Base-by-base conservation (phyloP, 2,329 filamentous ascomycete genomes). In the Emmonsia crescens region DNA sequence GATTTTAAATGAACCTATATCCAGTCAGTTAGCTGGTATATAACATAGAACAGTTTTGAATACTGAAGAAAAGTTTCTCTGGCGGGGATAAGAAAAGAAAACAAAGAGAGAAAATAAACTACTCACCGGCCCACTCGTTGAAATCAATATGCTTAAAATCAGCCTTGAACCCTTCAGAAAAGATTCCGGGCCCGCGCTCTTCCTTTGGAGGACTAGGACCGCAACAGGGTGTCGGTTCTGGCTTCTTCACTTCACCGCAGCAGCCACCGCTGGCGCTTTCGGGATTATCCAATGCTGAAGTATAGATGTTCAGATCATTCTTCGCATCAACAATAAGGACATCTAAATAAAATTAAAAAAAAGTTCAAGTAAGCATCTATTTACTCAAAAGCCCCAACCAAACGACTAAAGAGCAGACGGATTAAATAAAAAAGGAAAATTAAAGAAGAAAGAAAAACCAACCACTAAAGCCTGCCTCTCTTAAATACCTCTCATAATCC, bases 401-500 rank as follows among this genome's bases (percentile, higher is more conserved):
- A 24, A 16, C 2, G 12, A 16, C 12, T 14, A 49, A 19, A 44
- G 19, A 14, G 12, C 21, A 12, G 9, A 14, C 14, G 24, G 21
- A n/a, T n/a, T 3, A 24, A 49, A 14, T 14, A 27, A 27, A 58
- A 59, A 14, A 57, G 10, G 31, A 44, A 29, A 56, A 51, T 56
- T 36, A 52, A 46, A 52, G 3, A 21, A n/a, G n/a, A 21, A 33
- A 5, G 29, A 57, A 27, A 57, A 64, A 64, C 66, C 29, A 71
- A 80, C 81, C 76, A 61, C 68, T 48, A 64, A 85, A 85, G 0
- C 82, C 83, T 0, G 79, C 81, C 14, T 77, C 66, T 10, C 65
- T 65, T 36, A 87, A 69, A 69, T 79, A 86, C 8, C 55, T 42
- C 60, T 83, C 75, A 70, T 87, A 87, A 59, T 81, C 76, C 1